These are phyloP conservation scores for Cyberlindnera galapagoensis DNA, from an alignment of 805 yeast genomes.

Conservation along the genomic window DNA sequence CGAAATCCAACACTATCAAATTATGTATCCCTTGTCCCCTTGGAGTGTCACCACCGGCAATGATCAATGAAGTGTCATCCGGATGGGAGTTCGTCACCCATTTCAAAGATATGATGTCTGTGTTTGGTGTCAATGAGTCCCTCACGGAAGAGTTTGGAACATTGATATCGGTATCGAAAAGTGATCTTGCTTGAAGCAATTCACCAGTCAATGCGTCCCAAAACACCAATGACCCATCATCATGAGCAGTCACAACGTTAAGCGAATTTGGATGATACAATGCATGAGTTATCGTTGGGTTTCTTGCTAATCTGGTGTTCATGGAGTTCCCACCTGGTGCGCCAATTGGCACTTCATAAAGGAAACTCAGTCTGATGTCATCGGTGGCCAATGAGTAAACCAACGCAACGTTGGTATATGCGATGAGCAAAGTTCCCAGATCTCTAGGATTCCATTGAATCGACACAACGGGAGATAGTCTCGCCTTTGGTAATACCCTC, in stretches of 20 bases:
- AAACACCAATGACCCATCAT: slow-evolving; percentile 78
- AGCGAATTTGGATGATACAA: slow-evolving; percentile 92
- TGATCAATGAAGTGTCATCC: slow-evolving; percentile 66
- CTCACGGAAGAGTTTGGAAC: slow-evolving; percentile 29
- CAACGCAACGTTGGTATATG: slow-evolving; percentile 65
- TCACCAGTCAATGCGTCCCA: slow-evolving; percentile 88
- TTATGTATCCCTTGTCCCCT: slow-evolving; percentile 35
- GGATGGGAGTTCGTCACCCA: slow-evolving; percentile 85
- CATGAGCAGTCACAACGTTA: slow-evolving; percentile 72
- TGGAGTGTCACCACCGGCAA: slow-evolving; percentile 60
- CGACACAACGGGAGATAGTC: slow-evolving; percentile 56
- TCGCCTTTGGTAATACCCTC: slow-evolving; percentile 46
- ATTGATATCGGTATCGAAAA: slow-evolving; percentile 61
- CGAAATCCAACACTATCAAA: slow-evolving; percentile 63
- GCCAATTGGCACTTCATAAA: slow-evolving; percentile 58
- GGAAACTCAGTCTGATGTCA: slow-evolving; percentile 47
- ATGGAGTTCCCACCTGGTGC: slow-evolving; percentile 65
- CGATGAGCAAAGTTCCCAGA: slow-evolving; percentile 66
- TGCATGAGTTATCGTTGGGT: slow-evolving; percentile 44
- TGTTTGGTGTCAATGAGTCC: slow-evolving; percentile 17
- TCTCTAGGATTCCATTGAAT: slow-evolving; percentile 87
- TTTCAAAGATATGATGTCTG: slow-evolving; percentile 43
- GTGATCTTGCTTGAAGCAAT: slow-evolving; percentile 64
- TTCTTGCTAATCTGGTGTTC: slow-evolving; percentile 25
- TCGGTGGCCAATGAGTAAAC: slow-evolving; percentile 60